Evolutionary conservation across 2,329 filamentous ascomycete genomes (phyloP), one percentile per base, ranked within the genome.

Genomic region (Tolypocladium cylindrosporum): DNA sequence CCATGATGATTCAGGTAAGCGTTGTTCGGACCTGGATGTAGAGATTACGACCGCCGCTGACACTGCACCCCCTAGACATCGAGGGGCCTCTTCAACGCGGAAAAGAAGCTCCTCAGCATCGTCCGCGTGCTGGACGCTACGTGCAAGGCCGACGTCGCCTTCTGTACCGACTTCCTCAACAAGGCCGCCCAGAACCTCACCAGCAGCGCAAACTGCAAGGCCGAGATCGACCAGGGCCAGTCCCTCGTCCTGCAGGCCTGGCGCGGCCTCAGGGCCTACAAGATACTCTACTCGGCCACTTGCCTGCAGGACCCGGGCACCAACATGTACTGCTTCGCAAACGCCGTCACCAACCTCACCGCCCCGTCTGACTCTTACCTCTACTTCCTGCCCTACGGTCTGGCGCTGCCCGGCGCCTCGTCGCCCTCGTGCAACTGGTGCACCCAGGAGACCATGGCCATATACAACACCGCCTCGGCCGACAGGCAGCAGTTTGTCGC

Each of bases 341-440:
- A 90, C 64, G 91, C 93, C 55, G 85, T 92, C 60, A 91, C 89
- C 54, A 96, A 96, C 72, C 70, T 76, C 7, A 82, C 83, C 27
- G 87, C 83, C 10, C 78, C 88, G 0, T 83, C 85, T 39, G 88
- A 94, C 69, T 81, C 84, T 40, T 93, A 92, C 67, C 80, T 94
- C 41, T 99, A 97, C 75, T 93, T 88, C 66, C 77, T 97, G 3
- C 90, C 92, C 0, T 80, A 96, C 57, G 94, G 94, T 59, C 80
- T 86, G 45, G 72, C 78, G 0, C 75, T 97, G 14, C 89, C 90
- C 0, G 78, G 77, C 16, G 81, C 81, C 27, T 83, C 86, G 34
- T 77, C 79, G n/a, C 90, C 91, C 1, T 84, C 81, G 1, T 99
- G 94, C 75, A 86, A 83, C 64, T 75, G 75, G 45, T 97, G 94